phyloP scores from a whole-genome alignment of 2,329 filamentous ascomycete genomes.

The Beauveria bassiana region DNA sequence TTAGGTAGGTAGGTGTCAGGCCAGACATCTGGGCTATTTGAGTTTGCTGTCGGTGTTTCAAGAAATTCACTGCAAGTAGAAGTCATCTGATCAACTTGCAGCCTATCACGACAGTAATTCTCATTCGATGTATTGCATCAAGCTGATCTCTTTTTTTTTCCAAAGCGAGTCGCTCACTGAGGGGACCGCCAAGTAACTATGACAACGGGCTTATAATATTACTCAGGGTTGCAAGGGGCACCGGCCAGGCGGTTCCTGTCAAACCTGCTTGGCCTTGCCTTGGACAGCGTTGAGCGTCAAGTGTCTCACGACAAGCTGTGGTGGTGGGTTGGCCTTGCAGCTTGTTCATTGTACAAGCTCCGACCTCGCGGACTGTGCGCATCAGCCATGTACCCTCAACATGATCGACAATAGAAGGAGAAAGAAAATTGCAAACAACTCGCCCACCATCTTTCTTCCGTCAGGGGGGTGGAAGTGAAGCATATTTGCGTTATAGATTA shows the following conservation, averaged over 20 bases:
- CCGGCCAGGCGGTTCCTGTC: neutral
- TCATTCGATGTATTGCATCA: neutral
- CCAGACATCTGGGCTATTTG: too few species aligned
- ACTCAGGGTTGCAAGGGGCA: conserved; percentile 1
- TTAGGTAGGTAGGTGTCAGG: too few species aligned
- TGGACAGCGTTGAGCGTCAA: too few species aligned
- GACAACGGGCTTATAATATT: neutral
- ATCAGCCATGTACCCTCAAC: neutral
- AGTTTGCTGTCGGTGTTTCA: too few species aligned
- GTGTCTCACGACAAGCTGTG: neutral
- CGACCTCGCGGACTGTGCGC: neutral
- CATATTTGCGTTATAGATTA: neutral
- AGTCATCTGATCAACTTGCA: too few species aligned
- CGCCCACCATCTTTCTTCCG: neutral
- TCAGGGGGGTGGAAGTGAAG: neutral
- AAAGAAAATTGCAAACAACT: neutral
- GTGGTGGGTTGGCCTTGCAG: neutral
- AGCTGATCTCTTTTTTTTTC: neutral
- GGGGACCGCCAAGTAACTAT: neutral
- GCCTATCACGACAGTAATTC: too few species aligned
- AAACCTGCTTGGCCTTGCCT: too few species aligned
- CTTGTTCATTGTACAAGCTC: neutral
- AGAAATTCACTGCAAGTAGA: too few species aligned
- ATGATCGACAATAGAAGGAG: neutral
- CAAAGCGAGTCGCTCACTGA: neutral